Percentiles rank a stretch among this genome's conserved stretches.
Evolutionary conservation across 2,329 filamentous ascomycete species (phyloP).

Genomic region (Knufia petricola): DNA sequence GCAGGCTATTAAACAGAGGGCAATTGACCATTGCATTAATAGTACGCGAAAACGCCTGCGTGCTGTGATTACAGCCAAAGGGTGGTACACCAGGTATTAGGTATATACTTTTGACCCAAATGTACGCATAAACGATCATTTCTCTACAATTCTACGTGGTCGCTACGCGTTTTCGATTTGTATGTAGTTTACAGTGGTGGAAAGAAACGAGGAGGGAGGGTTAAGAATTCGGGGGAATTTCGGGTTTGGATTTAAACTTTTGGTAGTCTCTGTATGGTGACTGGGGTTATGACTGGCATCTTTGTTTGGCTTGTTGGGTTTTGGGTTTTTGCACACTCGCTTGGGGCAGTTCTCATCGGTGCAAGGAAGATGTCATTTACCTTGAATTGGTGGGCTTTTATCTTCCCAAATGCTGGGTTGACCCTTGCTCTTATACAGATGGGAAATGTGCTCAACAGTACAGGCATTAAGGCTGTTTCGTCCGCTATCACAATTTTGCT

Average conservation of each 20-base stretch:
- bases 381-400: slow-evolving; percentile 52
- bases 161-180: background rate
- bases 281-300: background rate
- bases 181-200: slow-evolving; percentile 2
- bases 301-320: slow-evolving; percentile 12
- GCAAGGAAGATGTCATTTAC: slow-evolving; percentile 37
- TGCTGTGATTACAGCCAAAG: slow-evolving; percentile 1
- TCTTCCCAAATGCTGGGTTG: slow-evolving; percentile 57
- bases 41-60: slow-evolving; percentile 1
- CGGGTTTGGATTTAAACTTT: slow-evolving; percentile 1
- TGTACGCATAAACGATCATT: background rate
- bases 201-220: slow-evolving; percentile 3
- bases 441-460: slow-evolving; percentile 43
- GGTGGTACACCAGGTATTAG: slow-evolving; percentile 1
- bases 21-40: background rate
- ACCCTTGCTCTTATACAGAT: slow-evolving; percentile 50
- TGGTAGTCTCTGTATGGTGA: background rate
- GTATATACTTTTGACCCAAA: background rate
- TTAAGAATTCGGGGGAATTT: slow-evolving; percentile 1
- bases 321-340: slow-evolving; percentile 11
- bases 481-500: slow-evolving; percentile 49
- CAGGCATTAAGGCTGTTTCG: slow-evolving; percentile 42
- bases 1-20: background rate
- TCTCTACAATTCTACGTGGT: background rate
- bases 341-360: slow-evolving; percentile 6